Evolutionary conservation across 208 protist genomes (phyloP).

Genomic region (Trypanosoma mega): DNA sequence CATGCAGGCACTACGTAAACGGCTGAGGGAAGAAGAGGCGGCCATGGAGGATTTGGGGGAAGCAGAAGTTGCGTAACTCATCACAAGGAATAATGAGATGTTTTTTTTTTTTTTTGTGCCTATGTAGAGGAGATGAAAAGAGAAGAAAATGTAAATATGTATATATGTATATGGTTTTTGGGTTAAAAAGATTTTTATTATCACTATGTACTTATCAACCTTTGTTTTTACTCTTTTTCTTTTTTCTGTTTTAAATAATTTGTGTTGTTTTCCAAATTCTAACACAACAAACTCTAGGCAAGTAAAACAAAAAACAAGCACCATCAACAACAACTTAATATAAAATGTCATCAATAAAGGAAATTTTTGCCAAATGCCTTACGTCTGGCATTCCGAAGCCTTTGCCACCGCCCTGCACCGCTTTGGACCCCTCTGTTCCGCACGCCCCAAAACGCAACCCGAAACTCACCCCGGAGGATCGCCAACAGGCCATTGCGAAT

Average conservation of each 20-base stretch:
- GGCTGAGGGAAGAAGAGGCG: slow-evolving; percentile 35
- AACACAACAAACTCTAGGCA: no score
- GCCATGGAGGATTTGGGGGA: no score
- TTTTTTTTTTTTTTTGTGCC: no score
- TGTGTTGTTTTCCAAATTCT: neutral
- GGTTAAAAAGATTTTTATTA: neutral
- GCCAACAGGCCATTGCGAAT: slow-evolving; percentile 57
- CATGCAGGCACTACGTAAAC: slow-evolving; percentile 69
- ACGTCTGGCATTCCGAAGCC: slow-evolving; percentile 23
- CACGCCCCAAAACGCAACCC: slow-evolving; percentile 49
- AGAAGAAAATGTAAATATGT: slow-evolving; percentile 18
- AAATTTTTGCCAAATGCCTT: slow-evolving; percentile 18
- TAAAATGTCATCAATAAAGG: slow-evolving; percentile 20
- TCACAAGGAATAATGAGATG: no score
- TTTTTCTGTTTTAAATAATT: neutral
- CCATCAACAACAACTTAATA: neutral
- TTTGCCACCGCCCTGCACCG: slow-evolving; percentile 17
- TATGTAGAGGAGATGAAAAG: no score
- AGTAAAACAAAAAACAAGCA: no score
- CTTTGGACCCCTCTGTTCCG: slow-evolving; percentile 28
- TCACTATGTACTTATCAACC: neutral
- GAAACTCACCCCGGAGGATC: slow-evolving; percentile 32
- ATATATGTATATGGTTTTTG: slow-evolving; percentile 3
- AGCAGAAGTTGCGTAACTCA: no score
- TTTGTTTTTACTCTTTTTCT: slow-evolving; percentile 2